Evolutionary conservation across 2,329 filamentous ascomycete genomes (phyloP).

Genomic region (Talaromyces sp.): DNA sequence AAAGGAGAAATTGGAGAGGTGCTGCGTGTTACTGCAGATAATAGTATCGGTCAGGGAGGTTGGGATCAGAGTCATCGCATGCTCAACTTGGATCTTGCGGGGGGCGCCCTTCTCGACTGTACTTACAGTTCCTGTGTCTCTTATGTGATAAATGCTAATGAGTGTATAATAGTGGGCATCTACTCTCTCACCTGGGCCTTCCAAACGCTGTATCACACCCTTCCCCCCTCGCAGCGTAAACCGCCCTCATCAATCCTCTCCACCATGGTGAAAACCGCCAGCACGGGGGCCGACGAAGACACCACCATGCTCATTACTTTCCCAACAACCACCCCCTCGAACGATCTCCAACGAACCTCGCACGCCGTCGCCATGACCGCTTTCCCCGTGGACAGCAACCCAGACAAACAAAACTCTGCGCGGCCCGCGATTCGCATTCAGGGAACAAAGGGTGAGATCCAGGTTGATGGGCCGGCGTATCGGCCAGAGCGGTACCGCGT

Average conservation of each 20-base stretch:
- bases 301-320: constrained; percentile 77
- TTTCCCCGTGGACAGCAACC: constrained; percentile 59
- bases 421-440: constrained; percentile 73
- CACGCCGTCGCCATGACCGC: constrained; percentile 69
- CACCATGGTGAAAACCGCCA: constrained; percentile 66
- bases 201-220: constrained; percentile 79
- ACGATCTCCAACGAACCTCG: constrained; percentile 41
- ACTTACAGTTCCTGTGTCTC: constrained; percentile 17
- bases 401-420: constrained; percentile 56
- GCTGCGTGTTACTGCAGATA: constrained; percentile 55
- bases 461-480: constrained; percentile 69
- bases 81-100: constrained; percentile 77
- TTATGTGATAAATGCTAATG: neutral
- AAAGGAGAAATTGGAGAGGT: constrained; percentile 60
- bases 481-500: constrained; percentile 63
- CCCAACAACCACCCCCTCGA: constrained; percentile 51
- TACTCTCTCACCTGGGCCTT: constrained; percentile 90
- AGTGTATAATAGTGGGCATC: constrained; percentile 58
- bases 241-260: constrained; percentile 61
- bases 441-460: constrained; percentile 75
- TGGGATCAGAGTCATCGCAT: constrained; percentile 66
- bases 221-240: constrained; percentile 60
- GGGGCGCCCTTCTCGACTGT: constrained; percentile 73
- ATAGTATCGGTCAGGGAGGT: constrained; percentile 60
- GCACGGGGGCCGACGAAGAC: constrained; percentile 70